Conservation (phyloP, 805 yeast species). For the Candida oleophila region DNA sequence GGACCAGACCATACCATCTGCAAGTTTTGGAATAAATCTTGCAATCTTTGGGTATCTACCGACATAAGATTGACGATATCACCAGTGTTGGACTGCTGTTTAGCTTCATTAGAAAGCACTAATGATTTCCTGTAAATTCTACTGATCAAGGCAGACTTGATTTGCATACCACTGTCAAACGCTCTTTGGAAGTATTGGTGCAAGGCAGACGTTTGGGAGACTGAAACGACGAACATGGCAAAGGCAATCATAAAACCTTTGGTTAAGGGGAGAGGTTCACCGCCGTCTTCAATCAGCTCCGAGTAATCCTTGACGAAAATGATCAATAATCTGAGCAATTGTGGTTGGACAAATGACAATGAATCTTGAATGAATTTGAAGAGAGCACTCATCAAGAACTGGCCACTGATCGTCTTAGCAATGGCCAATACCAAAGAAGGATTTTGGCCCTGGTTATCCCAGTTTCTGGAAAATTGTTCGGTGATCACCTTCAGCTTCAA, state of each 20-base stretch:
- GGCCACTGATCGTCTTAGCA: slow-evolving; percentile 68
- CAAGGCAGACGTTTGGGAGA: slow-evolving; percentile 72
- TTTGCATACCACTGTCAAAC: slow-evolving; percentile 74
- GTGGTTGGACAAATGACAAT: slow-evolving; percentile 50
- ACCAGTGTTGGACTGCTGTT: slow-evolving; percentile 75
- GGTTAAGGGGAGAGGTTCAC: slow-evolving; percentile 58
- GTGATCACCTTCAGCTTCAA: slow-evolving; percentile 58
- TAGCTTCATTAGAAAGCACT: slow-evolving; percentile 68
- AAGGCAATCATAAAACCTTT: slow-evolving; percentile 74
- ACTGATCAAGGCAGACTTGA: slow-evolving; percentile 67
- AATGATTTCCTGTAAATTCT: slow-evolving; percentile 68
- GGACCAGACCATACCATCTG: slow-evolving; percentile 92
- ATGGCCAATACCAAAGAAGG: slow-evolving; percentile 64
- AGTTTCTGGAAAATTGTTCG: slow-evolving; percentile 49
- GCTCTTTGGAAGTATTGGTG: slow-evolving; percentile 79
- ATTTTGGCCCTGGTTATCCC: slow-evolving; percentile 51
- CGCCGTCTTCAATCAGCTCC: slow-evolving; percentile 25
- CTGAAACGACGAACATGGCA: slow-evolving; percentile 72
- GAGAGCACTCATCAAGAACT: slow-evolving; percentile 66
- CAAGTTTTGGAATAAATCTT: slow-evolving; percentile 75
- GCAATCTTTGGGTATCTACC: slow-evolving; percentile 87
- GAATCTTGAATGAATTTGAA: slow-evolving; percentile 75
- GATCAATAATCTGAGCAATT: slow-evolving; percentile 26
- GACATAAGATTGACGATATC: slow-evolving; percentile 94
- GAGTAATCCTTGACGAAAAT: slow-evolving; percentile 38